Evolutionary conservation across 2,329 filamentous ascomycete genomes (phyloP), one percentile per base, ranked within the genome.

Genomic region (Raffaelea deltoideospora): DNA sequence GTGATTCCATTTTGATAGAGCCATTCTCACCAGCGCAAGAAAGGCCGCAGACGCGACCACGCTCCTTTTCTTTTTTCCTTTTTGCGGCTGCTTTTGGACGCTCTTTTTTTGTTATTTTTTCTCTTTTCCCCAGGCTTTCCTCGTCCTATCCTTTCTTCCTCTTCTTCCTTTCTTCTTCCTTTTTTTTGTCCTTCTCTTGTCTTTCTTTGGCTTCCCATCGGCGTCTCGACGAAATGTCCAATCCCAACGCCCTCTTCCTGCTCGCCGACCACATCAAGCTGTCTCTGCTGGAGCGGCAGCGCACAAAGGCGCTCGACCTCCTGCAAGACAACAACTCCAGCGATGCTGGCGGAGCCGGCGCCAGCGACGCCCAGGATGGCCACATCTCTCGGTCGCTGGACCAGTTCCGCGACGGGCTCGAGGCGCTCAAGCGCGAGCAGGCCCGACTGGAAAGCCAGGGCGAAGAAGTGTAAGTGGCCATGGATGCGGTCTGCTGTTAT

Each of bases 201-300:
- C 22, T 3, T 22, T 33, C n/a, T 17, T 7, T 29, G 10, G 9
- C 23, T 11, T 18, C 5, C 24, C 17, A 11, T 21, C 23, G 9
- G 9, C 29, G 10, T 15, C 17, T 22, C 17, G 4, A 20, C 30
- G 23, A 20, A 10, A 72, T 72, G 68, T 61, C 67, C 43, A 76
- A 69, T 47, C 59, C 70, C 28, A 76, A 75, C 51, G 87, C 95
- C 58, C 78, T 96, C 47, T 85, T 87, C 55, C 79, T 96, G 37
- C 75, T 96, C 40, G 85, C 87, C 51, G 90, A 98, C 61, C 88
- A 96, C 59, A 83, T 96, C 67, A 95, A 96, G 61, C 74, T 96
- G 43, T 94, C 87, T 13, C 70, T 98, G 14, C 76, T 96, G 20
- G 90, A 96, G 63, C 77, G 88, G 40, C 79, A 93, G 60, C 78